These are phyloP conservation scores for Falciphora oryzae DNA, from an alignment of 2,329 filamentous ascomycete genomes.

Conservation along the genomic window DNA sequence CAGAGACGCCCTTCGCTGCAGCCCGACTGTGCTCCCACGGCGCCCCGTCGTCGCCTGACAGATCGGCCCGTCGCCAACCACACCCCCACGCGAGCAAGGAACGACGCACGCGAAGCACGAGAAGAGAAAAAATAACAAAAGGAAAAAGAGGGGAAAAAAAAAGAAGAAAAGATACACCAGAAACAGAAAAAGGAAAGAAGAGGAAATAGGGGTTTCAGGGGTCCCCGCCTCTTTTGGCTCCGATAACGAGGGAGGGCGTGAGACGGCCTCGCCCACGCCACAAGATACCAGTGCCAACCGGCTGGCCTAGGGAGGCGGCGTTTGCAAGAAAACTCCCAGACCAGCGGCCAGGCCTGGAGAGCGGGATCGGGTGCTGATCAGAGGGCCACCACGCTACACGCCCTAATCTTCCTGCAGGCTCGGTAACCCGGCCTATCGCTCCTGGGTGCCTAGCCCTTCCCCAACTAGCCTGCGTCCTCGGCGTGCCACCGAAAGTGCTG, in stretches of 20 bases:
- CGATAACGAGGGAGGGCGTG: not conserved
- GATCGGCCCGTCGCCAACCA: not conserved
- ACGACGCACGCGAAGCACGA: not conserved
- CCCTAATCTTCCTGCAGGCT: not conserved
- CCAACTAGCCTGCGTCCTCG: not conserved
- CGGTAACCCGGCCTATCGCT: not conserved
- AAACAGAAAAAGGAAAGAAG: not conserved
- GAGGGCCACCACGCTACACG: not conserved
- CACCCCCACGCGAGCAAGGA: not conserved
- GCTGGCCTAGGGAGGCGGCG: conserved; percentile 1
- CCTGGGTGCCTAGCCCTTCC: not conserved
- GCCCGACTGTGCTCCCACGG: not conserved
- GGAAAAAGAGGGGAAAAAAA: not conserved
- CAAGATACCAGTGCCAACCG: not conserved
- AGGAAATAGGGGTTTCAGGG: not conserved
- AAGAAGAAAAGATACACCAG: not conserved
- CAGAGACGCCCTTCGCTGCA: not conserved
- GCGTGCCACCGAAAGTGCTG: not conserved
- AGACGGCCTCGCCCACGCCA: conserved; percentile 3
- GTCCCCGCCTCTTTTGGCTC: not conserved
- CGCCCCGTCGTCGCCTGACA: conserved; percentile 2
- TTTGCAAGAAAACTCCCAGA: not conserved
- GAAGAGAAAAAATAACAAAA: not conserved
- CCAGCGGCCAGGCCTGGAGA: not conserved
- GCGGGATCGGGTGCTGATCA: conserved; percentile 3